Percentiles rank a stretch among this genome's conserved stretches.
These are phyloP conservation scores for Abrus precatorius DNA, from an alignment of 306 rosid species.

Conservation along the genomic window DNA sequence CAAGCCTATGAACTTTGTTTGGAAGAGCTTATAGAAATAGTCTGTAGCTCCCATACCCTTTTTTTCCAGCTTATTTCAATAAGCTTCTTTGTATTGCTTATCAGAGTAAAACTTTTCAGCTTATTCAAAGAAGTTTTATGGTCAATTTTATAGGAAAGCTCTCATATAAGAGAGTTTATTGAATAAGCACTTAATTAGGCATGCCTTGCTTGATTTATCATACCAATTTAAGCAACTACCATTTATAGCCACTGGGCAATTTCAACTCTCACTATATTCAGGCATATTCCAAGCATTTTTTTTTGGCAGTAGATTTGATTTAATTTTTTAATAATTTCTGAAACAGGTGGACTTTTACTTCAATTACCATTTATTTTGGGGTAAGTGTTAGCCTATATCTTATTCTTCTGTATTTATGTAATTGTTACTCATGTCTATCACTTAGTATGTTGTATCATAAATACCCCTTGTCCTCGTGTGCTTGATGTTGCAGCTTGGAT, in stretches of 20 bases:
- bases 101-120: too few relatives aligned
- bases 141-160: too few relatives aligned
- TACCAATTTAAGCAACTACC: conserved; percentile 25
- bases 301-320: conserved; percentile 27
- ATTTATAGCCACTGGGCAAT: conserved; percentile 3
- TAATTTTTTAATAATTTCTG: conserved; percentile 31
- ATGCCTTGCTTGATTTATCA: conserved; percentile 13
- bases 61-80: too few relatives aligned
- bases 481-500: conserved; percentile 71
- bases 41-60: too few relatives aligned
- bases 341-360: conserved; percentile 90
- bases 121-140: too few relatives aligned
- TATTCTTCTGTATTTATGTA: neutral
- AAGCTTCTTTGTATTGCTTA: too few relatives aligned
- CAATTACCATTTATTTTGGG: conserved; percentile 90
- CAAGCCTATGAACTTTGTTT: neutral
- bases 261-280: conserved; percentile 14
- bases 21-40: too few relatives aligned
- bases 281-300: neutral
- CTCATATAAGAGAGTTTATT: too few relatives aligned
- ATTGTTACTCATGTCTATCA: conserved; percentile 12
- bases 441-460: neutral
- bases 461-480: conserved; percentile 17
- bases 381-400: conserved; percentile 58
- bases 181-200: too few relatives aligned